phyloP scores from a whole-genome alignment of 345 rosid genomes.

The Aegle marmelos region DNA sequence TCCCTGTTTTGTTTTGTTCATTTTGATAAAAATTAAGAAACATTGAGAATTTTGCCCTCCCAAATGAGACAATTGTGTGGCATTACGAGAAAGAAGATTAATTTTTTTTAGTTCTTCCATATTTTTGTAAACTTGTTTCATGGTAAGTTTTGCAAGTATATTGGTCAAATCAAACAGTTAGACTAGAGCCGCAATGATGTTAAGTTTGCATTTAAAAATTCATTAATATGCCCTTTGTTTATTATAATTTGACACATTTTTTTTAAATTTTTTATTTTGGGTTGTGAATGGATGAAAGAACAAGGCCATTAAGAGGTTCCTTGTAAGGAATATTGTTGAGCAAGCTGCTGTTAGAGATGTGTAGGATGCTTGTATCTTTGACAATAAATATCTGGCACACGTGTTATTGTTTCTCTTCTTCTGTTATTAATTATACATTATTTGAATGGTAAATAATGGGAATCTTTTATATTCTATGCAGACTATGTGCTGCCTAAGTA shows the following conservation, averaged over 20 bases:
- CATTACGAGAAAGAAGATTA: not conserved
- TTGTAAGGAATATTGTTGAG: slow-evolving; percentile 86
- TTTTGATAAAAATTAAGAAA: too few species aligned
- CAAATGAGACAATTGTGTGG: not conserved
- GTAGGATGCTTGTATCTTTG: slow-evolving; percentile 80
- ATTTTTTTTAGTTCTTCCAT: not conserved
- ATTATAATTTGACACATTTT: not conserved
- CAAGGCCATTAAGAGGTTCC: slow-evolving; percentile 81
- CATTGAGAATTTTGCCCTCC: not conserved
- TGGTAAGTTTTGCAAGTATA: not conserved
- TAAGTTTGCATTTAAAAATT: too few species aligned
- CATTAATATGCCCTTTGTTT: not conserved
- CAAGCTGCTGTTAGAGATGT: slow-evolving; percentile 92
- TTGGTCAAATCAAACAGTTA: not conserved
- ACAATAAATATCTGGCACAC: slow-evolving; percentile 27
- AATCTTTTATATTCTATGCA: slow-evolving; percentile 3
- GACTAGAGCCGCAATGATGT: too few species aligned
- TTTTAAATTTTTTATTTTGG: not conserved
- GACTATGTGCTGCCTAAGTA: slow-evolving; percentile 75
- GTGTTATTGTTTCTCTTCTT: not conserved
- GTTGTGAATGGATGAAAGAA: slow-evolving; percentile 34
- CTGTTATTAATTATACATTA: not conserved
- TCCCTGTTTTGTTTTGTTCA: not conserved
- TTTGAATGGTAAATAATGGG: not conserved
- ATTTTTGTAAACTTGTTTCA: not conserved